Base-by-base conservation (phyloP, 305 asterid genomes). In the Ajuga reptans region DNA sequence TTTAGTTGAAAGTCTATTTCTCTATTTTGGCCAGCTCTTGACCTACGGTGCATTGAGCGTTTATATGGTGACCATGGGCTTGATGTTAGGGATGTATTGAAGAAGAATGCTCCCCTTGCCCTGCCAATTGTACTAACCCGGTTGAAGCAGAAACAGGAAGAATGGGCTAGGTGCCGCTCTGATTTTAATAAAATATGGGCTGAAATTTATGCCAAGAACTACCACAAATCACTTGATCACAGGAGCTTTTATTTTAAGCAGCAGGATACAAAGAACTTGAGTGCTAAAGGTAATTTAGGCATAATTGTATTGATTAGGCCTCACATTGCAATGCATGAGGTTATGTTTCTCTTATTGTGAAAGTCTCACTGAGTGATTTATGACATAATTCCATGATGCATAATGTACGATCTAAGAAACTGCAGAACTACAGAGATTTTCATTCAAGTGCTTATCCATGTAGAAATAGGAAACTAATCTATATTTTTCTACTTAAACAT, bases 141-240 rank as follows among this genome's bases (percentile, higher is more conserved):
- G 64, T 81, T 92, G 81, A 92, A 88, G 84, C 98, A 90, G 86
- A 92, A 92, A 72, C 95, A 92, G 80, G 96, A 88, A 82, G 98
- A 92, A 75, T 92, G 96, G 97, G 85, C 85, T 3, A 88, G 82
- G 86, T 92, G 97, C 69, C 97, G 93, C 61, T 74, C 84, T 31
- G 98, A 92, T 73, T 92, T 90, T 73, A 92, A 87, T 77, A 88
- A 92, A 82, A 86, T 92, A 31, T 92, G 98, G 97, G 96, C 98
- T 50, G 98, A 90, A 56, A 88, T 87, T 60, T 92, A 90, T 77
- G 76, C 91, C 0, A 92, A 90, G 81, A 92, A 90, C 82, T 87
- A 86, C 84, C 96, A 92, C 85, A 92, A 88, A 77, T 92, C 98
- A 66, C 95, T 92, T 70, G 98, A 92, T 75, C 98, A 92, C 69